A percentile compares a stretch with the other conserved stretches of the same genome.
These are phyloP conservation scores for Citrus maxima DNA, from an alignment of 345 rosid genomes.

Conservation along the genomic window DNA sequence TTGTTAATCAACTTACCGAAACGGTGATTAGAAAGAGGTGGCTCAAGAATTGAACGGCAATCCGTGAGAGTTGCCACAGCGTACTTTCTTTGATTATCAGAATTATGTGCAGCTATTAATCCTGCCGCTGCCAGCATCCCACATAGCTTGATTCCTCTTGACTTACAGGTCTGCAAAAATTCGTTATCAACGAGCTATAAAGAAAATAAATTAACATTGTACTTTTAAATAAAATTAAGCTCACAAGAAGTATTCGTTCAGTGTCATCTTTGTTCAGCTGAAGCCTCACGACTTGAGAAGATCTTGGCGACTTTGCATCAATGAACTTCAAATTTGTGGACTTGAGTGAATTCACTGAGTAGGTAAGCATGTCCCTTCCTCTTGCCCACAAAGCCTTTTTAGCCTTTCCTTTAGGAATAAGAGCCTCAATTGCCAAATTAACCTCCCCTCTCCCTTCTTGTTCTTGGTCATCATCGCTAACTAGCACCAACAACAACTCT, in stretches of 20 bases:
- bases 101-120: constrained; percentile 19
- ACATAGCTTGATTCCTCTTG: constrained; percentile 29
- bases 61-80: constrained; percentile 28
- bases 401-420: constrained; percentile 28
- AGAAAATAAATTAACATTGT: not conserved
- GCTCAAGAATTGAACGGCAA: constrained; percentile 37
- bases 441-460: constrained; percentile 15
- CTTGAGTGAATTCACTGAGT: constrained; percentile 38
- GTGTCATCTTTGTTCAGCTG: constrained; percentile 28
- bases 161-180: constrained; percentile 23
- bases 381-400: constrained; percentile 41
- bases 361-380: constrained; percentile 39
- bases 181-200: not conserved
- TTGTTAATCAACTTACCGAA: constrained; percentile 25
- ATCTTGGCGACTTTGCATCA: constrained; percentile 34
- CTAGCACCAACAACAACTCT: constrained; percentile 22
- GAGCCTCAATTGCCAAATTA: constrained; percentile 34
- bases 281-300: constrained; percentile 38
- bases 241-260: constrained; percentile 26
- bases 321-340: constrained; percentile 35
- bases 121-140: constrained; percentile 28
- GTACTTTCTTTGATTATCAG: constrained; percentile 20
- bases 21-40: constrained; percentile 31
- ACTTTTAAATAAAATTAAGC: not conserved
- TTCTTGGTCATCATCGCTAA: not conserved